Conservation (phyloP, 1,284 basidiomycete genomes). For the Fomitiporia mediterranea region DNA sequence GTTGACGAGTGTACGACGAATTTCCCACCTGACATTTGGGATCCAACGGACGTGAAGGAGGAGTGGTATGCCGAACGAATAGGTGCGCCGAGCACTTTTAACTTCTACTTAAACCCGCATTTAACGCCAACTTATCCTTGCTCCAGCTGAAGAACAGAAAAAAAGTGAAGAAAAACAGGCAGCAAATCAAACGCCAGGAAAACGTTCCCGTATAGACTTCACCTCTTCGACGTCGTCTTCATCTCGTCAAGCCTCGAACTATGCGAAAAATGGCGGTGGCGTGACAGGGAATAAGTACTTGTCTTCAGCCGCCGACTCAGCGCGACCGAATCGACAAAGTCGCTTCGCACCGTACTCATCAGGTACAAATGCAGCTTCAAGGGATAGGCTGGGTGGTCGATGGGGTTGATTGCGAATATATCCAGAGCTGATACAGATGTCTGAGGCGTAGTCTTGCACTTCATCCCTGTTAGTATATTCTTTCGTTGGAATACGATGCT, state of each 20-base stretch:
- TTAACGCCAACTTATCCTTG: background rate
- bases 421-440: no score
- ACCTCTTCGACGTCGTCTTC: constrained; percentile 21
- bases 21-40: constrained; percentile 70
- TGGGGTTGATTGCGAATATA: no score
- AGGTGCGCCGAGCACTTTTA: constrained; percentile 40
- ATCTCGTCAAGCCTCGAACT: background rate
- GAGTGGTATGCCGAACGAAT: constrained; percentile 70
- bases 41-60: constrained; percentile 52
- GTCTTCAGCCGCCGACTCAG: background rate
- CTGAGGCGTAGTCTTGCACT: no score
- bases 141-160: constrained; percentile 46
- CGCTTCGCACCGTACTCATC: constrained; percentile 12
- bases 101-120: background rate
- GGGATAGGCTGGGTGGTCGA: background rate
- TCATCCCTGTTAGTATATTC: no score
- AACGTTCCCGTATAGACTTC: constrained; percentile 58
- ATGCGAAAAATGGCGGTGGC: background rate
- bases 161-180: constrained; percentile 52
- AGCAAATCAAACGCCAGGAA: constrained; percentile 43
- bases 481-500: no score
- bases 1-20: constrained; percentile 83
- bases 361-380: background rate
- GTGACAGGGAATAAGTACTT: background rate
- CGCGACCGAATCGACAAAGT: background rate